phyloP scores from a whole-genome alignment of 768 basidiomycete species.

The Lactarius quietus region DNA sequence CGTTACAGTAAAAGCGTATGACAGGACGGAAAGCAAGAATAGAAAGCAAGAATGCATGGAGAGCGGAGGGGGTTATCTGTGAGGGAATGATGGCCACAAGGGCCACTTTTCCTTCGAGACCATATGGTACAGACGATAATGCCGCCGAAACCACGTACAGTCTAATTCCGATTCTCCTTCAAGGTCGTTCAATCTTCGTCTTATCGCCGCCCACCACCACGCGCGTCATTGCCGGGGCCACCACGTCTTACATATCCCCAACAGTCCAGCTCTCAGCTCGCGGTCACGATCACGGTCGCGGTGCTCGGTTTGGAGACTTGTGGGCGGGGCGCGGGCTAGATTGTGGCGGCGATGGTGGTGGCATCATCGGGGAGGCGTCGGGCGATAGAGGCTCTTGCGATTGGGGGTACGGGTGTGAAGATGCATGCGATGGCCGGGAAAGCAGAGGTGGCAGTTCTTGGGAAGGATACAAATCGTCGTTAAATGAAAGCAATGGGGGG shows the following conservation, averaged over 20 bases:
- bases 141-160: neutral
- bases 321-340: neutral
- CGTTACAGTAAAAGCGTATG: neutral
- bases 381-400: neutral
- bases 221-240: neutral
- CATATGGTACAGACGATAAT: neutral
- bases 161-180: neutral
- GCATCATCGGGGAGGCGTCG: neutral
- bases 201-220: neutral
- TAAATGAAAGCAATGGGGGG: too few relatives aligned
- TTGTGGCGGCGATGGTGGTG: neutral
- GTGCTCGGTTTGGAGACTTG: neutral
- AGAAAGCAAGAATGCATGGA: neutral
- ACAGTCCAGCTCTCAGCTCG: too few relatives aligned
- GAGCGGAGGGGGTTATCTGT: neutral
- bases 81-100: neutral
- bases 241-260: too few relatives aligned
- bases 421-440: neutral
- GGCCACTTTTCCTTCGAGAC: neutral
- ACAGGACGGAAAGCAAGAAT: neutral
- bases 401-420: neutral
- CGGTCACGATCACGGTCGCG: neutral
- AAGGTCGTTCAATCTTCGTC: neutral
- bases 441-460: conserved; percentile 1
- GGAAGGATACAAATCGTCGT: conserved; percentile 4